phyloP scores from a whole-genome alignment of 805 yeast genomes.

The Saccharomycopsis guyanensis region DNA sequence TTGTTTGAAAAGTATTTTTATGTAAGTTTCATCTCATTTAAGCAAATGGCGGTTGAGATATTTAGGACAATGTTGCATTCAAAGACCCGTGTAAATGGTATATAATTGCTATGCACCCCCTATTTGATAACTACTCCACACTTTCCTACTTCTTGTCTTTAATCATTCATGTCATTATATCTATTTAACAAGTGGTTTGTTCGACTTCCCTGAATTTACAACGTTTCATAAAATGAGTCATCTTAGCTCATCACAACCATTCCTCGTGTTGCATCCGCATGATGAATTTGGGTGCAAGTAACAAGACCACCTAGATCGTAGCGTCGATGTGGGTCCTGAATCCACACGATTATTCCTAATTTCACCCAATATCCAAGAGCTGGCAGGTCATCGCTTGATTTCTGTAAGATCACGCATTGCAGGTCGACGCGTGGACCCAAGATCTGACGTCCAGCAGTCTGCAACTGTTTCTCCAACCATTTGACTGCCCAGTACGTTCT shows the following conservation, averaged over 20 bases:
- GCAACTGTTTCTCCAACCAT: constrained; percentile 11
- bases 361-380: constrained; percentile 18
- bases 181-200: too few relatives aligned
- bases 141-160: too few relatives aligned
- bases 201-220: too few relatives aligned
- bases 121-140: too few relatives aligned
- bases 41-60: too few relatives aligned
- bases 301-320: constrained; percentile 17
- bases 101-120: too few relatives aligned
- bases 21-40: too few relatives aligned
- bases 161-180: too few relatives aligned
- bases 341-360: constrained; percentile 13
- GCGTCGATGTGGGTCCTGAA: constrained; percentile 1
- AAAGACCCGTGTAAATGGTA: too few relatives aligned
- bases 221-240: too few relatives aligned
- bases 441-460: neutral
- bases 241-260: constrained; percentile 3
- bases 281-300: constrained; percentile 9
- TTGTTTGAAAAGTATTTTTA: too few relatives aligned
- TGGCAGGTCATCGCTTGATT: constrained; percentile 6
- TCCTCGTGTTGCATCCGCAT: constrained; percentile 11
- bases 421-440: neutral
- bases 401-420: constrained; percentile 15
- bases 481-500: constrained; percentile 12
- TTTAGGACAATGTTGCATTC: too few relatives aligned